Base-by-base conservation (phyloP, 139 green algal species). In the Choricystis sp. region DNA sequence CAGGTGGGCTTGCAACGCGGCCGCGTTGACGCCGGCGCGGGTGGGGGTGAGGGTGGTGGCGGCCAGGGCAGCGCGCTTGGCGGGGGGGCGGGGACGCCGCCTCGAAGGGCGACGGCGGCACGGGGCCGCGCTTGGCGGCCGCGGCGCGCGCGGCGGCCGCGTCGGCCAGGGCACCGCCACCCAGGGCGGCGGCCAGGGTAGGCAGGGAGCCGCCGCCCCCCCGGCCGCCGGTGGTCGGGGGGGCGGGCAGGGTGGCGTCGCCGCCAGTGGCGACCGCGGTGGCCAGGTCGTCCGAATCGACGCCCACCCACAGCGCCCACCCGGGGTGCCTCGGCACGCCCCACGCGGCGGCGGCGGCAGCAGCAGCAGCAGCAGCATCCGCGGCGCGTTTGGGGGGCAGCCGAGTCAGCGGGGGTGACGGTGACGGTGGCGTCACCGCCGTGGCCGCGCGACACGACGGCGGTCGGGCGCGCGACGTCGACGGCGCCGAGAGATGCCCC, bases 401-500 rank as follows among this genome's bases (percentile, higher is more conserved):
- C 40, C 40, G 40, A 16, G 9, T 16, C 40, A 52, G 40, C 40
- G 40, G 40, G 9, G n/a, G n/a, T n/a, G n/a, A n/a, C n/a, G n/a
- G 40, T 52, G 40, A 52, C 40, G 9, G 9, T 21, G 9, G 40
- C 40, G 40, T 16, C 40, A 16, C 40, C 40, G 40, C 40, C 40
- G 40, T 52, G 40, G 40, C 40, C 9, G 40, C 40, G 40, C 40
- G 9, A 52, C 40, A 52, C 9, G 9, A 52, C 9, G 40, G 9
- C 40, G 40, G 16, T 61, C n/a, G 69, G 63, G 0, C 20, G 20
- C 1, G 63, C 31, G 56, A 74, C 49, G 27, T 30, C 21, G 2
- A 59, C 59, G 22, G 27, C 40, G 16, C 55, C 78, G 20, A 48
- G 75, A 49, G 22, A 22, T 61, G 40, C 71, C 49, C 30, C 59